These are phyloP conservation scores for Alternaria viburni DNA, from an alignment of 2,329 filamentous ascomycete genomes.

Conservation along the genomic window DNA sequence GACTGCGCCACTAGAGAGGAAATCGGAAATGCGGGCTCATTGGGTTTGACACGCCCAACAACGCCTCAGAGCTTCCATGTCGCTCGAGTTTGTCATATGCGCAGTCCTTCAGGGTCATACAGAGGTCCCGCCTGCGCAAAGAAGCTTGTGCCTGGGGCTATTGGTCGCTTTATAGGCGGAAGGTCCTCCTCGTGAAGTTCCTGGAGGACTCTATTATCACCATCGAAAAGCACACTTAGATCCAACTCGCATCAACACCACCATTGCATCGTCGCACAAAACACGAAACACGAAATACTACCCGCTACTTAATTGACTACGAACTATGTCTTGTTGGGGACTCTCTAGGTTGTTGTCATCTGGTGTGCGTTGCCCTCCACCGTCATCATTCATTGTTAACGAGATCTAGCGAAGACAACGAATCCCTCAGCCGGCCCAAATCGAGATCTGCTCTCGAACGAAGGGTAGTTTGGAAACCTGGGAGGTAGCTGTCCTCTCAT, in stretches of 20 bases:
- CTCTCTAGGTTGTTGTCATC: background rate
- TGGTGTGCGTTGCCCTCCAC: background rate
- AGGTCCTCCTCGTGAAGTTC: background rate
- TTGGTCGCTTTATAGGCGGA: background rate
- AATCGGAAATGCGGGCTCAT: conserved; percentile 6
- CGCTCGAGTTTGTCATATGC: background rate
- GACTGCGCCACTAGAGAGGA: conserved; percentile 24
- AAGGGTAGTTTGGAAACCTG: background rate
- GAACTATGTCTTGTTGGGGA: background rate
- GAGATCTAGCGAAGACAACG: background rate
- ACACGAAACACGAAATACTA: background rate
- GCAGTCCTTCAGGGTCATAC: background rate
- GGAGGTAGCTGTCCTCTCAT: background rate
- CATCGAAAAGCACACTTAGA: background rate
- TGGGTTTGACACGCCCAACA: conserved; percentile 29
- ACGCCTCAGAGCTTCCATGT: background rate
- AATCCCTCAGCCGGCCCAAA: background rate
- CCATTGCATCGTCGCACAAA: background rate
- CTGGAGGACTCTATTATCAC: background rate
- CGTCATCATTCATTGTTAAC: background rate
- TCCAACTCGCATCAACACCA: background rate
- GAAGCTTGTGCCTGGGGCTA: background rate
- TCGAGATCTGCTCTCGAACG: background rate
- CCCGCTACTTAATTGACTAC: background rate
- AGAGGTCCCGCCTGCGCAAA: background rate